Evolutionary conservation across 2,329 filamentous ascomycete genomes (phyloP).

Genomic region (Trichoderma sp.): DNA sequence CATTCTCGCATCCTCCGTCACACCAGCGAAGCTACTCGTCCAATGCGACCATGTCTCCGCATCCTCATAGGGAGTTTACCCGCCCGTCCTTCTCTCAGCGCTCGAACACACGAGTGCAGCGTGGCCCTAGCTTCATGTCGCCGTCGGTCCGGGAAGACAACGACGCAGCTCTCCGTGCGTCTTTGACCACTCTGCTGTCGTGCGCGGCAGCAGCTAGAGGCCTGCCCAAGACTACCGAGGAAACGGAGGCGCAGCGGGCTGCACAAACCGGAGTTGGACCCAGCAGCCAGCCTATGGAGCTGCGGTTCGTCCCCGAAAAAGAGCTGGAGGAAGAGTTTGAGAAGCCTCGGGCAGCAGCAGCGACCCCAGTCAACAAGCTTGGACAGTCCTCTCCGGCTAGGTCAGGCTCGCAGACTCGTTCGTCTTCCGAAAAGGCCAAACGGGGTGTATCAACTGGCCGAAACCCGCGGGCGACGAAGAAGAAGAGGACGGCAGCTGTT

Average conservation of each 20-base stretch:
- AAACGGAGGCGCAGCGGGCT: slow-evolving; percentile 41
- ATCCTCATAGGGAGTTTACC: slow-evolving; percentile 53
- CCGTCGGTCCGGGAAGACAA: slow-evolving; percentile 82
- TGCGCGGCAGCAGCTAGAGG: slow-evolving; percentile 88
- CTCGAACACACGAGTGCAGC: slow-evolving; percentile 49
- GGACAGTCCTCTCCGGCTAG: slow-evolving; percentile 36
- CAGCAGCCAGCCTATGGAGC: slow-evolving; percentile 57
- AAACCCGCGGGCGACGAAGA: slow-evolving; percentile 55
- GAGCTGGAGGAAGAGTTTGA: slow-evolving; percentile 52
- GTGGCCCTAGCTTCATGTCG: slow-evolving; percentile 64
- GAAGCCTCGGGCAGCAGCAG: slow-evolving; percentile 25
- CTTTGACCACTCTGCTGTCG: slow-evolving; percentile 92
- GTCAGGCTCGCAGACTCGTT: slow-evolving; percentile 34
- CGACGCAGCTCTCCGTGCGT: slow-evolving; percentile 88
- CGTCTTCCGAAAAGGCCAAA: slow-evolving; percentile 50
- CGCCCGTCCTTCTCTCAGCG: slow-evolving; percentile 53
- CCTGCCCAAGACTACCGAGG: slow-evolving; percentile 65
- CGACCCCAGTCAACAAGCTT: slow-evolving; percentile 32
- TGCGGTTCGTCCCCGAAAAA: slow-evolving; percentile 62
- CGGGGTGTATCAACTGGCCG: slow-evolving; percentile 47
- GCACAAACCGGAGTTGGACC: slow-evolving; percentile 45
- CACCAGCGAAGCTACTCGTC: slow-evolving; percentile 54
- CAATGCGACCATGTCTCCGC: slow-evolving; percentile 50
- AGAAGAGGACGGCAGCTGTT: slow-evolving; percentile 53
- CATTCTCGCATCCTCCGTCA: slow-evolving; percentile 80